These are phyloP conservation scores for Parasitella parasitica DNA, from an alignment of 371 early-diverging fungal genomes.

Conservation along the genomic window DNA sequence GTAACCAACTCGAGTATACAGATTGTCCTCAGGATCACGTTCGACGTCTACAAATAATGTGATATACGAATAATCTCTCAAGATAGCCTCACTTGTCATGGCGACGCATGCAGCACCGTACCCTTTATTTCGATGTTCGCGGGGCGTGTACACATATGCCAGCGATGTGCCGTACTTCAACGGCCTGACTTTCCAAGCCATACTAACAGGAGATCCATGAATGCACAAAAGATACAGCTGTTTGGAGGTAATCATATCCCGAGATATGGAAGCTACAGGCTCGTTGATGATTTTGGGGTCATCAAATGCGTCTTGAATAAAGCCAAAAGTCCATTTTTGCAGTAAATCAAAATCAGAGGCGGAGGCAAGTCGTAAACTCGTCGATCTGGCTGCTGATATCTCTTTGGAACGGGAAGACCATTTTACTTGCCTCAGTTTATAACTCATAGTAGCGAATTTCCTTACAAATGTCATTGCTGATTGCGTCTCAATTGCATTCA, in stretches of 20 bases:
- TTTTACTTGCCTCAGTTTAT: not conserved
- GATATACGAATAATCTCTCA: constrained; percentile 6
- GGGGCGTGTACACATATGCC: constrained; percentile 14
- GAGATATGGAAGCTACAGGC: not conserved
- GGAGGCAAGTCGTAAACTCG: not conserved
- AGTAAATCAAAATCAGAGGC: not conserved
- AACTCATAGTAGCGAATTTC: not conserved
- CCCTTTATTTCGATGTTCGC: not conserved
- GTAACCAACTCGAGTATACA: constrained; percentile 11
- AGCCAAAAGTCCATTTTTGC: not conserved
- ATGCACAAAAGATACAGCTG: not conserved
- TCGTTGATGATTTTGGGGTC: not conserved
- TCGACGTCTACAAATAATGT: constrained; percentile 6
- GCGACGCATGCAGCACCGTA: constrained; percentile 13
- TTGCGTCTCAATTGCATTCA: not conserved
- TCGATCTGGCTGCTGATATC: not conserved
- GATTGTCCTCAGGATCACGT: not conserved
- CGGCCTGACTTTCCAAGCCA: constrained; percentile 20
- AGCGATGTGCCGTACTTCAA: constrained; percentile 10
- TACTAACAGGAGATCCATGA: constrained; percentile 8
- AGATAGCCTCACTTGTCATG: constrained; percentile 1
- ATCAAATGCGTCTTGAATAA: not conserved
- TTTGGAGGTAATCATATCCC: not conserved
- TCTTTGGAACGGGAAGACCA: not conserved
- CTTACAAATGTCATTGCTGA: not conserved